These are phyloP conservation scores for Xylariaceae sp. DNA, from an alignment of 2,329 filamentous ascomycete species.

Conservation along the genomic window DNA sequence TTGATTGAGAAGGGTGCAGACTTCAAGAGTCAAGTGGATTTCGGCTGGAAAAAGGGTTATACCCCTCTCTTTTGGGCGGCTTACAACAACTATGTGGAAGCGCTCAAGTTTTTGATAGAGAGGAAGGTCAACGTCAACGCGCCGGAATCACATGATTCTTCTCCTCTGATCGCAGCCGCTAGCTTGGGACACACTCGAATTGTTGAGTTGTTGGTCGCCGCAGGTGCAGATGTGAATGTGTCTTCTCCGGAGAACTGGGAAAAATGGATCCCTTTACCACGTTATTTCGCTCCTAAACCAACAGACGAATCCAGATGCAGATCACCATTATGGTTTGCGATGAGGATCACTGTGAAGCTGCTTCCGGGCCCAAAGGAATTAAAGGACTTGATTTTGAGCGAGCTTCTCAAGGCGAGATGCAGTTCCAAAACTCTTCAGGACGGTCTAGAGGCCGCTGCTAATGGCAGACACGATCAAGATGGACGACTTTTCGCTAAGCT, in stretches of 20 bases:
- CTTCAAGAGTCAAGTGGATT: neutral
- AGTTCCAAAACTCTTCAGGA: neutral
- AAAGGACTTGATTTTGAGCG: neutral
- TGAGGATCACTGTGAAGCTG: neutral
- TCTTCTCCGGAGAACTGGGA: no score
- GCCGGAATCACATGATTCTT: no score
- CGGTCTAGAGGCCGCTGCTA: neutral
- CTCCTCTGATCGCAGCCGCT: neutral
- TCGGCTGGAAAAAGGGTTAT: no score
- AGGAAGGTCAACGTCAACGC: no score
- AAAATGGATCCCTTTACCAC: no score
- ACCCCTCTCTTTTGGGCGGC: no score
- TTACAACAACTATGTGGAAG: no score
- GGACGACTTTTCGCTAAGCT: neutral
- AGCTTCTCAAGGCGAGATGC: neutral
- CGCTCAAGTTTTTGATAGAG: no score
- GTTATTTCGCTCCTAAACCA: no score
- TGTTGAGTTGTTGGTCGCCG: neutral
- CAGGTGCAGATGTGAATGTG: neutral
- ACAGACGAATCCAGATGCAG: no score
- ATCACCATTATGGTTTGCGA: no score
- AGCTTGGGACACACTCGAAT: neutral
- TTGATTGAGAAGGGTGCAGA: neutral
- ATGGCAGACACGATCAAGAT: neutral
- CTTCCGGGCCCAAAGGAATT: neutral